Base-by-base conservation (phyloP, 1,139 yeast species). In the Candida labiduridarum region DNA sequence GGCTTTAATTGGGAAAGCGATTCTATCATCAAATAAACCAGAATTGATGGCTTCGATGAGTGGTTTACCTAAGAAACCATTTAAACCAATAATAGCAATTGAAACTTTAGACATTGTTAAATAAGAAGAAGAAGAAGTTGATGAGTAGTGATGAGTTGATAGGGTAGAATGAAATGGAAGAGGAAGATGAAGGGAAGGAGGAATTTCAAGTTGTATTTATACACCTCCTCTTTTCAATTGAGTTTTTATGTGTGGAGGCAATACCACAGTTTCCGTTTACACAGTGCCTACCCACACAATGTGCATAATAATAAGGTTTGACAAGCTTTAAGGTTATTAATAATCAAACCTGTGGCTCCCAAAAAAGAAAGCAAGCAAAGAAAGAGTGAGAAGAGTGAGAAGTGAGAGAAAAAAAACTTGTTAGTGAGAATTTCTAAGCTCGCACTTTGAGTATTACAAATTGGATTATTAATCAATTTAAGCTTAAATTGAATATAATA, bases 51-150 rank as follows among this genome's bases (percentile, higher is more conserved):
- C 83, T 1, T 67, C 67, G 35, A 83, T 49, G 18, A 73, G 67
- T 44, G 81, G 79, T 50, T 66, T 60, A 34, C 85, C 87, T 44
- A 84, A 66, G 54, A 65, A 55, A 31, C 89, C 89, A 52, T 74
- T 70, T 46, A 76, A 60, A 40, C 89, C 88, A 52, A 80, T 61
- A 49, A 84, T 63, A 33, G 85, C 88, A 57, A 84, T 65, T 44
- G 74, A 57, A 12, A 56, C 58, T 55, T 61, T 61, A 22, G 58
- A 49, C 57, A 52, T 52, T 44, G 34, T 45, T 12, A 33, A 8
- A 12, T 11, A 33, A n/a, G 36, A 33, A 15, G 36, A 33, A 33
- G 12, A 22, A 22, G 25, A 22, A 22, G 25, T 22, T 22, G 25
- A 25, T 25, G 29, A 25, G 29, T 19, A 3, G 22, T 19, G 22